These are phyloP conservation scores for Brettanomyces anomalus DNA, from an alignment of 805 yeast genomes.

Conservation along the genomic window DNA sequence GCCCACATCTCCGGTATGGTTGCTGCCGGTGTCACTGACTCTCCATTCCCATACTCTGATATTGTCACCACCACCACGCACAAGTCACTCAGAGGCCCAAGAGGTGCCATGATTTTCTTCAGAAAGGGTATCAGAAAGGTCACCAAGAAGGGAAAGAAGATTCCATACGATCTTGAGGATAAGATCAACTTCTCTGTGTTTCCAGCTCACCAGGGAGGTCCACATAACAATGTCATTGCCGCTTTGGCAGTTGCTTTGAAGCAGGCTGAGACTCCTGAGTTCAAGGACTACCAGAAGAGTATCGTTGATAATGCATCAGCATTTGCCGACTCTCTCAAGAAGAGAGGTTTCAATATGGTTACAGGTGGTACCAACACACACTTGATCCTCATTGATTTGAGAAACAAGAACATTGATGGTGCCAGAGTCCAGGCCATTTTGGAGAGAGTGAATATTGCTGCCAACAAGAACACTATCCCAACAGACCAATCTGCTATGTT, in stretches of 20 bases:
- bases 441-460: conserved; percentile 87
- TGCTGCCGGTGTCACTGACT: conserved; percentile 88
- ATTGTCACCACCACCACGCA: conserved; percentile 97
- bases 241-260: conserved; percentile 93
- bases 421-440: conserved; percentile 89
- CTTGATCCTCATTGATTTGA: conserved; percentile 76
- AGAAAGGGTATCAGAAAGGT: conserved; percentile 86
- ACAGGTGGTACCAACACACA: conserved; percentile 95
- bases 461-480: conserved; percentile 93
- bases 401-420: conserved; percentile 80
- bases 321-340: conserved; percentile 59
- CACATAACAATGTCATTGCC: conserved; percentile 95
- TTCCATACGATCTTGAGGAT: conserved; percentile 78
- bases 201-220: conserved; percentile 99
- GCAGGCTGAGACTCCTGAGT: conserved; percentile 86
- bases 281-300: conserved; percentile 72
- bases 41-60: conserved; percentile 91
- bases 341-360: conserved; percentile 68
- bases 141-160: conserved; percentile 79
- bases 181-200: conserved; percentile 93
- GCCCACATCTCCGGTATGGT: conserved; percentile 96
- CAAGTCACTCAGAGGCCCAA: conserved; percentile 96
- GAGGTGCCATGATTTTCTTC: conserved; percentile 97
- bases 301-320: conserved; percentile 76
- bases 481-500: conserved; percentile 93